Conservation (phyloP, 2,329 filamentous ascomycete genomes). For the Fusarium tricinctum region DNA sequence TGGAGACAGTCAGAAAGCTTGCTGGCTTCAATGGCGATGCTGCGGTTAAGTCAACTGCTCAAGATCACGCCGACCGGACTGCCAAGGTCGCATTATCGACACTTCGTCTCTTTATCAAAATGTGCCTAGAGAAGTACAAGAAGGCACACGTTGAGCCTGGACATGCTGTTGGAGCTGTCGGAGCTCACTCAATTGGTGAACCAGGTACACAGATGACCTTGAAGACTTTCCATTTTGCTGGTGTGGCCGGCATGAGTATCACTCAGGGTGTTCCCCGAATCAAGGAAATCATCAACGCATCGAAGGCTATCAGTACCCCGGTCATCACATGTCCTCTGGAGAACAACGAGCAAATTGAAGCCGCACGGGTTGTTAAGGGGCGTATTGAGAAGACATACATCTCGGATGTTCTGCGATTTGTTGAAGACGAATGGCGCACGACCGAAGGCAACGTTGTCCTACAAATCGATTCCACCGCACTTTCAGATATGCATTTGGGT, state of each 20-base stretch:
- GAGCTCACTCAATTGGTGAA: constrained; percentile 97
- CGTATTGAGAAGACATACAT: constrained; percentile 96
- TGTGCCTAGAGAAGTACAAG: constrained; percentile 91
- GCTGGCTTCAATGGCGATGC: constrained; percentile 62
- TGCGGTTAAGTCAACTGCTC: constrained; percentile 44
- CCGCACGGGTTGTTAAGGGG: constrained; percentile 91
- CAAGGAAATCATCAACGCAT: constrained; percentile 99
- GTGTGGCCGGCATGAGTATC: constrained; percentile 99
- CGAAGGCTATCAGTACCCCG: constrained; percentile 91
- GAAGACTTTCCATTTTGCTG: constrained; percentile 99
- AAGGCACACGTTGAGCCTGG: constrained; percentile 93
- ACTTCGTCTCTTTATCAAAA: constrained; percentile 79
- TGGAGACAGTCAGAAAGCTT: constrained; percentile 67
- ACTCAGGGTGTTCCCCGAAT: constrained; percentile 99
- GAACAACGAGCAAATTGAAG: constrained; percentile 79
- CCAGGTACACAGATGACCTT: constrained; percentile 99
- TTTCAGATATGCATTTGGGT: constrained; percentile 85
- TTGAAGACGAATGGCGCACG: constrained; percentile 91
- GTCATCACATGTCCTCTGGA: constrained; percentile 90
- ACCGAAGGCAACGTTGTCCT: constrained; percentile 83
- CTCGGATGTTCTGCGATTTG: constrained; percentile 81
- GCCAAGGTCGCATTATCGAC: constrained; percentile 86
- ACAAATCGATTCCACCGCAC: constrained; percentile 82
- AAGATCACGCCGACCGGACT: constrained; percentile 74
- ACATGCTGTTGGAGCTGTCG: constrained; percentile 94